phyloP scores from a whole-genome alignment of 176 grass and related monocot genomes.

The Sorghum bicolor region DNA sequence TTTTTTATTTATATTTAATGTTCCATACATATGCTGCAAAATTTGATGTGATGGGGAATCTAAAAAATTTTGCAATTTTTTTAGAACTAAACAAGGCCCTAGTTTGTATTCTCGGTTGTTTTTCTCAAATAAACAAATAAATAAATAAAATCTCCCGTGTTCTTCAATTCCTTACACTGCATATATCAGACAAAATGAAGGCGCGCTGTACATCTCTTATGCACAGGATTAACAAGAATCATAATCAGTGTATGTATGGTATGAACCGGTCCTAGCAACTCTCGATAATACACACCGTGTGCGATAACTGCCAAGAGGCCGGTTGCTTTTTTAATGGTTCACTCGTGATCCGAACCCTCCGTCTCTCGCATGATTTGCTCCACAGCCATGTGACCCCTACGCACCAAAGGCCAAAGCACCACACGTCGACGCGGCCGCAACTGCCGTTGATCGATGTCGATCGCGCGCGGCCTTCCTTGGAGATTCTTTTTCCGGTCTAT shows the following conservation, averaged over 20 bases:
- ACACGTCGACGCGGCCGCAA: slow-evolving; percentile 23
- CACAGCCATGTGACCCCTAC: slow-evolving; percentile 42
- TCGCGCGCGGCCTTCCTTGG: background rate
- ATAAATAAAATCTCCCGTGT: no score
- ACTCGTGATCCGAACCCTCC: slow-evolving; percentile 17
- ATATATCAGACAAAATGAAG: background rate
- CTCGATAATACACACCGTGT: background rate
- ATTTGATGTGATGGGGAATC: no score
- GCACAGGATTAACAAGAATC: background rate
- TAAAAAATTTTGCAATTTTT: no score
- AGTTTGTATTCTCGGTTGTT: no score
- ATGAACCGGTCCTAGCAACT: background rate
- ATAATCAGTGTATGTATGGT: background rate
- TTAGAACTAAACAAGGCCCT: no score
- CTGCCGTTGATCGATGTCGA: background rate
- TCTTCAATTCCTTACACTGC: background rate
- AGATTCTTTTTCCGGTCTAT: slow-evolving; percentile 13
- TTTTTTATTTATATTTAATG: no score
- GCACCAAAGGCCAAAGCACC: background rate
- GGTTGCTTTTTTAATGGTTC: slow-evolving; percentile 25
- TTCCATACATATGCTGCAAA: no score
- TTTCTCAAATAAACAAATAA: no score
- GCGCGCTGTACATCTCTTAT: background rate
- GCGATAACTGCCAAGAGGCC: slow-evolving; percentile 14
- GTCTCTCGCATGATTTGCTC: slow-evolving; percentile 30